Base-by-base conservation (phyloP, 1,284 basidiomycete species). In the Ceratobasidium sp. region DNA sequence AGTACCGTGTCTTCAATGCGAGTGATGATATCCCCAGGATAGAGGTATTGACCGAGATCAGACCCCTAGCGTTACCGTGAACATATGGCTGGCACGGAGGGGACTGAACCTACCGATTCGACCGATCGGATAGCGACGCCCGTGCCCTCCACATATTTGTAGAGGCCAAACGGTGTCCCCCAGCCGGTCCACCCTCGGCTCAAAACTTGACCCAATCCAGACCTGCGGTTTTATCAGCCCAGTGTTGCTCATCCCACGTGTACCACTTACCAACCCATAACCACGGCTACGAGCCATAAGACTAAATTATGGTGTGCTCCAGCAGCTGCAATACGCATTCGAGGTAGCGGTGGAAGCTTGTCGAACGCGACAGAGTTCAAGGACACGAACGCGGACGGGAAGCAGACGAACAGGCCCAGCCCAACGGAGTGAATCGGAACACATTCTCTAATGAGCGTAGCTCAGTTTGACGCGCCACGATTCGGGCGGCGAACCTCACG, bases 231-330 rank as follows among this genome's bases (percentile, higher is more conserved):
- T 31, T 19, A 8, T 69, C 5, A 69, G 39, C 66, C 31, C 2
- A 4, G 41, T 16, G 19, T 19, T n/a, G n/a, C 16, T 24, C 31
- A 11, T 31, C 1, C 41, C 31, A 8, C 7, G 7, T 27, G 43
- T 43, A 37, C 19, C 2, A 58, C 66, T 5, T 58, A 69, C 66
- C 66, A 82, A 39, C 82, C 79, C 6, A 81, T 74, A 2, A 80
- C 74, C 0, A 82, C 63, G 22, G 89, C 79, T 1, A 85, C 37
- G 53, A 80, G 78, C 82, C 84, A 87, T 54, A 88, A 81, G 0
- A 86, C 76, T 9, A 90, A 75, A 77, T 93, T 93, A 78, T 93
- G 91, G 77, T 88, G 90, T 11, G 91, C 88, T 6, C 92, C 92
- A 2, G 88, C 87, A 19, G 88, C 84, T 41, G 88, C 83, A 56